Evolutionary conservation across 2,329 filamentous ascomycete genomes (phyloP).

Genomic region (Fusarium poae): DNA sequence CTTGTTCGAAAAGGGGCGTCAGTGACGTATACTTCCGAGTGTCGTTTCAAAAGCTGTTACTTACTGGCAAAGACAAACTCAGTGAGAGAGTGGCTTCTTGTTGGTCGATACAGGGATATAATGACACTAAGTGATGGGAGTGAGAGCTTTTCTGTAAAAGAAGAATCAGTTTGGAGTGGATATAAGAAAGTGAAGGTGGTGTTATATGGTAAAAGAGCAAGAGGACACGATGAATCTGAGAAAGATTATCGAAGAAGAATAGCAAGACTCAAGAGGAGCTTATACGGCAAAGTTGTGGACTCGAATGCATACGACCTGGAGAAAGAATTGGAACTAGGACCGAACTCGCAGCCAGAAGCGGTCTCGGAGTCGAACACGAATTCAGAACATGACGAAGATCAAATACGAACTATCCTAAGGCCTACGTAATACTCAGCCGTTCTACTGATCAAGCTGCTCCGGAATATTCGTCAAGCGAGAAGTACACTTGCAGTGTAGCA

Average conservation of each 20-base stretch:
- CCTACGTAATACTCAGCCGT: background rate
- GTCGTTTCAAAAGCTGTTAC: background rate
- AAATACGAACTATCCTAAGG: background rate
- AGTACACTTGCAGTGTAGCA: background rate
- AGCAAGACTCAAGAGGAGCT: background rate
- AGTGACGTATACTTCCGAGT: background rate
- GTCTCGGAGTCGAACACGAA: background rate
- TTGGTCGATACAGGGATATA: background rate
- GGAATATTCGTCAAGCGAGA: background rate
- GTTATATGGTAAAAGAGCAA: background rate
- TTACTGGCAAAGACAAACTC: background rate
- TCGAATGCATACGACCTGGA: background rate
- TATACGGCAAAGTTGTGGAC: background rate
- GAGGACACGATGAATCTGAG: background rate
- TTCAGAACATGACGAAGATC: background rate
- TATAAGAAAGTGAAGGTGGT: background rate
- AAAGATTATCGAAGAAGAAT: background rate
- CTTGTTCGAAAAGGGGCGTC: constrained; percentile 5
- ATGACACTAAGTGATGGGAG: background rate
- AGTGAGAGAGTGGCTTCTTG: background rate
- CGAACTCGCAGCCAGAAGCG: background rate
- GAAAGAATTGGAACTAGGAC: too few species aligned
- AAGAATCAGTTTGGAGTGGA: background rate
- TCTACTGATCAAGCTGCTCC: background rate
- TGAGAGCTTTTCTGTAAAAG: too few species aligned